A percentile compares a stretch with the other conserved stretches of the same genome.
These are phyloP conservation scores for Podosphaera fusca DNA, from an alignment of 2,329 filamentous ascomycete species.

Conservation along the genomic window DNA sequence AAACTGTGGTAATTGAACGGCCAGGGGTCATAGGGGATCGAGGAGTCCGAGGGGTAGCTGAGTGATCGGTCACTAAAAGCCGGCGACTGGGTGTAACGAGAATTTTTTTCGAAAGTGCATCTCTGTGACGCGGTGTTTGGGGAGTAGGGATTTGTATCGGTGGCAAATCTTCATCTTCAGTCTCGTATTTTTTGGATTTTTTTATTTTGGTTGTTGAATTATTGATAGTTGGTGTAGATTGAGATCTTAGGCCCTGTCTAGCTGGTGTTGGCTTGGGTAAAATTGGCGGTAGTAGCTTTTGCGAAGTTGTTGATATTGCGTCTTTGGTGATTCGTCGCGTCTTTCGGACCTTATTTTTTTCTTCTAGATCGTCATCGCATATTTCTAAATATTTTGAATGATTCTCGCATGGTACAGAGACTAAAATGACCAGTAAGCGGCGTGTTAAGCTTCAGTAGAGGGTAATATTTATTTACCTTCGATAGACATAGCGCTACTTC, in stretches of 20 bases:
- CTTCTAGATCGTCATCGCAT: constrained; percentile 45
- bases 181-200: constrained; percentile 12
- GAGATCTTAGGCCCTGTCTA: constrained; percentile 14
- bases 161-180: constrained; percentile 22
- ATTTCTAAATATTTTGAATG: constrained; percentile 6
- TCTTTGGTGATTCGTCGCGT: constrained; percentile 16
- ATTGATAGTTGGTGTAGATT: not conserved
- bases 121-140: constrained; percentile 53
- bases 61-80: constrained; percentile 51
- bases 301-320: constrained; percentile 22
- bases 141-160: constrained; percentile 37
- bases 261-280: constrained; percentile 11
- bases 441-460: constrained; percentile 1
- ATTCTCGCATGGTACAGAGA: constrained; percentile 4
- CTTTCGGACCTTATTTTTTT: constrained; percentile 25
- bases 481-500: constrained; percentile 14
- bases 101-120: constrained; percentile 46
- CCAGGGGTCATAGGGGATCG: constrained; percentile 50
- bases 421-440: not conserved
- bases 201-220: not conserved
- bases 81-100: constrained; percentile 67
- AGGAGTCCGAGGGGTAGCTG: constrained; percentile 57
- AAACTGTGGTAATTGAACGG: constrained; percentile 45
- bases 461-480: constrained; percentile 17
- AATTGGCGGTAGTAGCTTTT: constrained; percentile 15